These are phyloP conservation scores for Scolecobasidium constrictum DNA, from an alignment of 2,329 filamentous ascomycete species.

Conservation along the genomic window DNA sequence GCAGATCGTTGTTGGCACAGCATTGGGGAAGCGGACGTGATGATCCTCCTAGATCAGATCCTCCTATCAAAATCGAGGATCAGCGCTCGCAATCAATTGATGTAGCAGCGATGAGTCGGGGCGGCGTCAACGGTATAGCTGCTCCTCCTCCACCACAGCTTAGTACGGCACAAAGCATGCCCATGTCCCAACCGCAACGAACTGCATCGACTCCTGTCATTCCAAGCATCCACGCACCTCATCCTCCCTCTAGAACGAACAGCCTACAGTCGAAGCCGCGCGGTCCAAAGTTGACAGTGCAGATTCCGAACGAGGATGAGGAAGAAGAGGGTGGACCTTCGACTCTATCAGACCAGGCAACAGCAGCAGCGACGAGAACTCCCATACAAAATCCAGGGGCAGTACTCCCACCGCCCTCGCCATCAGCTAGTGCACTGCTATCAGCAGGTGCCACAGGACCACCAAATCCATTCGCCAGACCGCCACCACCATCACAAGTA, in stretches of 20 bases:
- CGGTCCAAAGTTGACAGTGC: conserved; percentile 77
- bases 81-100: conserved; percentile 56
- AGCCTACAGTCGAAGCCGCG: conserved; percentile 53
- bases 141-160: conserved; percentile 36
- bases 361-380: conserved; percentile 16
- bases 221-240: conserved; percentile 61
- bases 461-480: conserved; percentile 89
- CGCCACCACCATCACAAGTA: conserved; percentile 56
- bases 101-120: conserved; percentile 44
- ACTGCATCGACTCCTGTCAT: conserved; percentile 49
- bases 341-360: neutral
- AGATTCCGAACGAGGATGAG: conserved; percentile 81
- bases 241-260: conserved; percentile 49
- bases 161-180: conserved; percentile 16
- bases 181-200: conserved; percentile 33
- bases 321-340: conserved; percentile 63
- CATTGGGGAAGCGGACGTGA: conserved; percentile 49
- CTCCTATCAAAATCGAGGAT: conserved; percentile 25
- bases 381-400: conserved; percentile 37
- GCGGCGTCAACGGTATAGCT: conserved; percentile 19
- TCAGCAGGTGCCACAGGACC: conserved; percentile 88
- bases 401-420: conserved; percentile 85
- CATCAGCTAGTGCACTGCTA: conserved; percentile 72
- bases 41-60: conserved; percentile 25
- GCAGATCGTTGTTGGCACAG: conserved; percentile 74